phyloP scores from a whole-genome alignment of 2,329 filamentous ascomycete genomes.

The Hortaea werneckii region DNA sequence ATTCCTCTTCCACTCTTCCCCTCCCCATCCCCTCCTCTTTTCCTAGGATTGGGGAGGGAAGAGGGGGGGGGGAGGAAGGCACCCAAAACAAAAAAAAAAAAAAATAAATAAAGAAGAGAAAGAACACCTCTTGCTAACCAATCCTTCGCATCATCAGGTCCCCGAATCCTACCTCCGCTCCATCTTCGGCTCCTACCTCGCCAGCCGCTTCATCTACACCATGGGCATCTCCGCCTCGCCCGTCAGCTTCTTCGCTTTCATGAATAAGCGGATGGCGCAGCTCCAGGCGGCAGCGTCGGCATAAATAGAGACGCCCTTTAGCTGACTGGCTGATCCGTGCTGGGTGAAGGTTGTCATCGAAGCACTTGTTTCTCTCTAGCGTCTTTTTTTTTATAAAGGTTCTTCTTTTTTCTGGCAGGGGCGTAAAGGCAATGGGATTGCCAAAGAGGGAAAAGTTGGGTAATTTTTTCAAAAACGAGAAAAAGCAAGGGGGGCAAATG shows the following conservation, averaged over 20 bases:
- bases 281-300: conserved; percentile 4
- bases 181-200: conserved; percentile 92
- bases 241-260: conserved; percentile 96
- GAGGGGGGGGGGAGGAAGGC: neutral
- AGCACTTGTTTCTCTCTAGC: neutral
- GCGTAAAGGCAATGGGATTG: neutral
- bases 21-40: too few species aligned
- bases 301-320: neutral
- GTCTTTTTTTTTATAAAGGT: too few species aligned
- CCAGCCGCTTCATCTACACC: conserved; percentile 91
- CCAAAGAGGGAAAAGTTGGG: neutral
- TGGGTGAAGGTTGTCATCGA: neutral
- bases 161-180: conserved; percentile 85
- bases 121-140: neutral
- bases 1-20: too few species aligned
- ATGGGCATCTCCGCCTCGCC: conserved; percentile 87
- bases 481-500: too few species aligned
- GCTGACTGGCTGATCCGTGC: neutral
- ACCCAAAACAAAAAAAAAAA: neutral
- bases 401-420: neutral
- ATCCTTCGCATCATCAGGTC: conserved; percentile 42
- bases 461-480: too few species aligned
- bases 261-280: conserved; percentile 40
- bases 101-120: too few species aligned
- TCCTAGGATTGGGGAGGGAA: neutral